These are phyloP conservation scores for Xylaria flabelliformis DNA, from an alignment of 495 filamentous ascomycete species.

Conservation along the genomic window DNA sequence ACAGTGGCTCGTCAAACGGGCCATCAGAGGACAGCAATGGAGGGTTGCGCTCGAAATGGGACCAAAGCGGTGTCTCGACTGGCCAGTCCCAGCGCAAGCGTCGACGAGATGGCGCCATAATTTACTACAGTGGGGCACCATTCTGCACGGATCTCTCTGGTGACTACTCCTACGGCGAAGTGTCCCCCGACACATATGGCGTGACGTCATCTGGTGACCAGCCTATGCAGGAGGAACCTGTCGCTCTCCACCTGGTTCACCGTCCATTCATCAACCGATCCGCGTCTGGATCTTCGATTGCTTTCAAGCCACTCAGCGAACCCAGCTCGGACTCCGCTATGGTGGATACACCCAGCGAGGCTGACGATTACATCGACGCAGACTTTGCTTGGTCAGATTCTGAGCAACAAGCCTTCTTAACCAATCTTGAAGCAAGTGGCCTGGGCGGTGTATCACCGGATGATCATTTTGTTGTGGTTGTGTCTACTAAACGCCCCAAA, in stretches of 20 bases:
- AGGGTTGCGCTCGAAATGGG: slow-evolving; percentile 47
- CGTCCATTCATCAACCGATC: slow-evolving; percentile 41
- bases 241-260: slow-evolving; percentile 31
- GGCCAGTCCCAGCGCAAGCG: slow-evolving; percentile 51
- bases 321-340: slow-evolving; percentile 21
- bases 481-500: slow-evolving; percentile 56
- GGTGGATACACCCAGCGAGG: slow-evolving; percentile 35
- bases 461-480: slow-evolving; percentile 69
- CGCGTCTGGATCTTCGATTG: slow-evolving; percentile 52
- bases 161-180: slow-evolving; percentile 51
- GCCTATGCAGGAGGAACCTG: slow-evolving; percentile 28
- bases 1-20: slow-evolving; percentile 42
- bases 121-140: slow-evolving; percentile 75
- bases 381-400: slow-evolving; percentile 48
- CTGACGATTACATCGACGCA: slow-evolving; percentile 40
- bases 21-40: slow-evolving; percentile 48
- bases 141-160: slow-evolving; percentile 81
- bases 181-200: slow-evolving; percentile 46
- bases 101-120: slow-evolving; percentile 71
- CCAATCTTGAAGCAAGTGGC: slow-evolving; percentile 65
- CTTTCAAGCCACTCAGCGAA: slow-evolving; percentile 51
- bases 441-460: slow-evolving; percentile 68
- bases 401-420: slow-evolving; percentile 31
- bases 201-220: slow-evolving; percentile 47
- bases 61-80: slow-evolving; percentile 47